Conservation (phyloP, 1,284 basidiomycete species). For the Tylopilus sp. region DNA sequence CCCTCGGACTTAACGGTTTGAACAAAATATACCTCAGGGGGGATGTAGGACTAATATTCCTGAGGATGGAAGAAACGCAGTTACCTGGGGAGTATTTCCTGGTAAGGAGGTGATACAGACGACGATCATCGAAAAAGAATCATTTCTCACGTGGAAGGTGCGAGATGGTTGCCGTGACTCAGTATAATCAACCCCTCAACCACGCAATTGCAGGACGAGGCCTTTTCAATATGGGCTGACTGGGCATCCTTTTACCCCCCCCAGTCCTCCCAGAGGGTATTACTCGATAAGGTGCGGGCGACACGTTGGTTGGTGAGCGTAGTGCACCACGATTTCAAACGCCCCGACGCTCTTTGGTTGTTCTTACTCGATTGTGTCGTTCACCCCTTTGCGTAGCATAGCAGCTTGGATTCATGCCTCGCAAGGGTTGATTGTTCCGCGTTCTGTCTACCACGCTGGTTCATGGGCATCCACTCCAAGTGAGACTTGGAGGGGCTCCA, state of each 20-base stretch:
- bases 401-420: background rate
- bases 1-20: background rate
- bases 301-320: constrained; percentile 90
- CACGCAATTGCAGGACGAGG: constrained; percentile 73
- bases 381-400: background rate
- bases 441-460: no score
- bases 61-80: constrained; percentile 83
- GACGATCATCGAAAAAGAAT: constrained; percentile 93
- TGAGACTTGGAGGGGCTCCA: no score
- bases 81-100: constrained; percentile 99
- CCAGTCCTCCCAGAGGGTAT: constrained; percentile 63
- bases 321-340: constrained; percentile 92
- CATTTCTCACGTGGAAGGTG: constrained; percentile 93
- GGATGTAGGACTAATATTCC: constrained; percentile 81
- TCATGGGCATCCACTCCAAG: no score
- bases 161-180: constrained; percentile 11
- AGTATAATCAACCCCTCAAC: background rate
- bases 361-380: constrained; percentile 57
- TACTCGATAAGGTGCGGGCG: constrained; percentile 71
- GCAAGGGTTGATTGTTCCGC: no score
- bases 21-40: constrained; percentile 47
- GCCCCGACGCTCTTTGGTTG: constrained; percentile 78
- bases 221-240: constrained; percentile 93
- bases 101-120: constrained; percentile 95
- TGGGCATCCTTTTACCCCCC: constrained; percentile 90